These are phyloP conservation scores for Dissoconium aciculare DNA, from an alignment of 2,329 filamentous ascomycete genomes.

Conservation along the genomic window DNA sequence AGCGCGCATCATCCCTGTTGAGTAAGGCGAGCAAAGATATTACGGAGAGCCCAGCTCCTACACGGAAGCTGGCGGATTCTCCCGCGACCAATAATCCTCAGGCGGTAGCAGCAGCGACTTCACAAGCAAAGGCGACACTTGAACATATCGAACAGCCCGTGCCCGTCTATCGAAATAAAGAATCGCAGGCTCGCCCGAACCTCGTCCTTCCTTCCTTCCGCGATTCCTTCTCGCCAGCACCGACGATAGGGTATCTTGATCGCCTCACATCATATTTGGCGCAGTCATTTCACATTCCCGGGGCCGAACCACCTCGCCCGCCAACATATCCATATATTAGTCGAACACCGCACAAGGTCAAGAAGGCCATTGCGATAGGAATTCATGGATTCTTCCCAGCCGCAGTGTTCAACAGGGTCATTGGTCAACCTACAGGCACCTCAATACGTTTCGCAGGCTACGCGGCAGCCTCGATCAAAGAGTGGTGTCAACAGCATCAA, in stretches of 20 bases:
- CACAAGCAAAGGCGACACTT: too few relatives aligned
- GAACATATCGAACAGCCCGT: too few relatives aligned
- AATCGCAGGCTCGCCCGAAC: constrained; percentile 35
- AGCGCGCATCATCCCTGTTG: too few relatives aligned
- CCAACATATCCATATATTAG: constrained; percentile 54
- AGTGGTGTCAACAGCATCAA: constrained; percentile 55
- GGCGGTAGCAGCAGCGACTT: too few relatives aligned
- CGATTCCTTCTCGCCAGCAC: constrained; percentile 44
- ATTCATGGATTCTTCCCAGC: constrained; percentile 91
- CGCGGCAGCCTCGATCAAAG: constrained; percentile 65
- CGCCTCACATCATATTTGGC: constrained; percentile 24
- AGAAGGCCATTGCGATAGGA: constrained; percentile 79
- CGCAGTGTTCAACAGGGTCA: constrained; percentile 69
- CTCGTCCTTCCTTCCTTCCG: constrained; percentile 55
- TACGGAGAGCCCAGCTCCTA: too few relatives aligned
- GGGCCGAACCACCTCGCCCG: constrained; percentile 34
- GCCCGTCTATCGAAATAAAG: too few relatives aligned
- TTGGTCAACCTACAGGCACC: constrained; percentile 89
- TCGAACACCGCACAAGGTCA: constrained; percentile 53
- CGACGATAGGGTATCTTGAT: constrained; percentile 32
- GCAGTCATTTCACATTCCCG: constrained; percentile 21
- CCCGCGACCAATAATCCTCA: too few relatives aligned
- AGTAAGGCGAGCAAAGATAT: too few relatives aligned
- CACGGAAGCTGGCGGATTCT: too few relatives aligned
- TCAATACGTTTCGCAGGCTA: constrained; percentile 86